These are phyloP conservation scores for Penicillium sp. DNA, from an alignment of 2,329 filamentous ascomycete species.

Conservation along the genomic window DNA sequence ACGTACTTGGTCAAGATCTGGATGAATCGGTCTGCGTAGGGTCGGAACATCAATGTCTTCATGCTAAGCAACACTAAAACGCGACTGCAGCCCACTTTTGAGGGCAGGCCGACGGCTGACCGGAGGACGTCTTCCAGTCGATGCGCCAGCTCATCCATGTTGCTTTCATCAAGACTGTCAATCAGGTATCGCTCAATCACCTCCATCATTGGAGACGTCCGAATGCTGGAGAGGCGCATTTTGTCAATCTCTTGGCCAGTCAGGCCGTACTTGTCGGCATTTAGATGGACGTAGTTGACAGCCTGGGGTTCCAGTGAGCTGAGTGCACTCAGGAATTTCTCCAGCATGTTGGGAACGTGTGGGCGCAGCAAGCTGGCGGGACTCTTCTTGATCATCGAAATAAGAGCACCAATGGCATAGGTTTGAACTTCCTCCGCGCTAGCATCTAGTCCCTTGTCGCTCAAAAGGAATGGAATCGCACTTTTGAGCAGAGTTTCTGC, in stretches of 20 bases:
- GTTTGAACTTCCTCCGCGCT: constrained; percentile 82
- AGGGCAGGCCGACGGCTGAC: constrained; percentile 83
- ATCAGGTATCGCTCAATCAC: constrained; percentile 81
- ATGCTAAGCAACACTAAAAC: constrained; percentile 84
- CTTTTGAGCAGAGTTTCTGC: constrained; percentile 79
- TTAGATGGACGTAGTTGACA: constrained; percentile 90
- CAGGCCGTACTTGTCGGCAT: constrained; percentile 78
- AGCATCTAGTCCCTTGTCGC: constrained; percentile 84
- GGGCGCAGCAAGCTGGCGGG: constrained; percentile 72
- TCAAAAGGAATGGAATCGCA: constrained; percentile 86
- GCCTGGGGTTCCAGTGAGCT: constrained; percentile 87
- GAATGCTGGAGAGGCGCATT: constrained; percentile 76
- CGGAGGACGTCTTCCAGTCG: constrained; percentile 79
- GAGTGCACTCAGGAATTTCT: constrained; percentile 76
- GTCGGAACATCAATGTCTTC: constrained; percentile 70
- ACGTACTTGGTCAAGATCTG: constrained; percentile 77
- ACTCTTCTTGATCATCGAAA: constrained; percentile 87
- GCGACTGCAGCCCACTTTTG: constrained; percentile 86
- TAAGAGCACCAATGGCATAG: constrained; percentile 79
- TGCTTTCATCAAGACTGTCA: constrained; percentile 74
- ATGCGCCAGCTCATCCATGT: constrained; percentile 74
- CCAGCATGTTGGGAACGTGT: constrained; percentile 79
- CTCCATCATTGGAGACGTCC: constrained; percentile 85
- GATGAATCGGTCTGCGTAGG: constrained; percentile 74
- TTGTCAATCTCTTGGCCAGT: constrained; percentile 90